Conservation (phyloP, 768 basidiomycete genomes). For the Leccinum arenicola region DNA sequence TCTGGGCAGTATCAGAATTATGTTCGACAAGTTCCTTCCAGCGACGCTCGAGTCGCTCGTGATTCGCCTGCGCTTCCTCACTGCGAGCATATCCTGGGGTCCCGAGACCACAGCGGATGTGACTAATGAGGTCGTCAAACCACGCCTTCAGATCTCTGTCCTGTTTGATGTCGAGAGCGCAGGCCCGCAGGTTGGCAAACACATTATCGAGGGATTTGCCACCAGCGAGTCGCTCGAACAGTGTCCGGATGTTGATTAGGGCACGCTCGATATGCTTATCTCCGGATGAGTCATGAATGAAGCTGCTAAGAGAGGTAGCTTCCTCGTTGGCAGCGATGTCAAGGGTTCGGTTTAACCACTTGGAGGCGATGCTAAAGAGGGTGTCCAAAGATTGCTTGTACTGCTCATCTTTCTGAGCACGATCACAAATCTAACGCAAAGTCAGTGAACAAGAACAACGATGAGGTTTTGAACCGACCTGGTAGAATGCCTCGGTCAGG, state of each 20-base stretch:
- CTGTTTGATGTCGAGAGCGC: conserved; percentile 46
- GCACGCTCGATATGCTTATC: conserved; percentile 48
- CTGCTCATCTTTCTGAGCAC: conserved; percentile 57
- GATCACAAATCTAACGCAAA: conserved; percentile 52
- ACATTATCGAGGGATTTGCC: conserved; percentile 50
- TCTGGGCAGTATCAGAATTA: conserved; percentile 38
- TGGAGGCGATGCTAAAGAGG: conserved; percentile 53
- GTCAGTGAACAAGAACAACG: background rate
- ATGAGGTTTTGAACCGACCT: conserved; percentile 34
- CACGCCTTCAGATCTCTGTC: conserved; percentile 53
- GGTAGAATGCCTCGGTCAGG: conserved; percentile 50
- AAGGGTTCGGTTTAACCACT: conserved; percentile 52
- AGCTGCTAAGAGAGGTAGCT: conserved; percentile 46
- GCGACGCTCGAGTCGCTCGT: conserved; percentile 44
- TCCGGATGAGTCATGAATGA: conserved; percentile 51
- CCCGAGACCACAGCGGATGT: conserved; percentile 45
- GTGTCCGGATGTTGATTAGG: conserved; percentile 36
- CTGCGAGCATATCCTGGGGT: conserved; percentile 52
- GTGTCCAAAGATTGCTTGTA: conserved; percentile 58
- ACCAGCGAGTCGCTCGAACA: conserved; percentile 53
- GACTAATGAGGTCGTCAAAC: conserved; percentile 52
- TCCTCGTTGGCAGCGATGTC: conserved; percentile 47
- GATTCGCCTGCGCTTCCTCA: conserved; percentile 40
- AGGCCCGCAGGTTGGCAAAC: conserved; percentile 39
- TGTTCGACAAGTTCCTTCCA: conserved; percentile 51